Base-by-base conservation (phyloP, 352 stramenopile genomes). In the Peronospora tabacina region DNA sequence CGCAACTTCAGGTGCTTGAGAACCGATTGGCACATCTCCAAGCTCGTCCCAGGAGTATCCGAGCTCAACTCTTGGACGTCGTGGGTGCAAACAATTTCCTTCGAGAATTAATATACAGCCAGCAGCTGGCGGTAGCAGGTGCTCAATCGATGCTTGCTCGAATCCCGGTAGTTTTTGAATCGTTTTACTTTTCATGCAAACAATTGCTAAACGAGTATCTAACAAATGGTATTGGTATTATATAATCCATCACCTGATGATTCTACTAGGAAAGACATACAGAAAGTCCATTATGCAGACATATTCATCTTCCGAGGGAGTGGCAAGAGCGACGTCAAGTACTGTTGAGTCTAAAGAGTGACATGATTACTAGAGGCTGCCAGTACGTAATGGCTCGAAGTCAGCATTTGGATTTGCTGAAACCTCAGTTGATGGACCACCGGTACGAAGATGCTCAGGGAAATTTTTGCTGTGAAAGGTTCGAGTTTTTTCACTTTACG, bases 401-500 rank as follows among this genome's bases (percentile, higher is more conserved):
- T 35, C 69, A 68, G 29, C 52, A 67, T 39, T 17, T 75, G 34
- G 59, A 71, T 43, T 32, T 66, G 11, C 49, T 59, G 39, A 75
- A 68, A 43, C 50, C 62, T 7, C 62, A 72, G 26, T 33, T 68
- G 3, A 59, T 59, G 52, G 52, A 59, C 30, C 44, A 59, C 20
- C 35, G 47, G 7, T 63, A 49, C 34, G 63, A 68, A 38, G 49
- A 66, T n/a, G 43, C 41, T 0, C 29, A 65, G 9, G 66, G 66
- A 12, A 58, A 67, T 37, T 75, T 68, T 41, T 68, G 55, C 22
- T 70, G 58, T 15, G 49, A 60, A 3, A 46, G 55, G 17, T 73
- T 63, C 34, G 61, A 79, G 26, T 43, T 79, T 35, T 57, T 63
- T 9, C 67, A 68, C 17, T 81, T 85, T 44, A 63, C 67, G 9